Base-by-base conservation (phyloP, 2,329 filamentous ascomycete species). In the Stromatinia cepivora region DNA sequence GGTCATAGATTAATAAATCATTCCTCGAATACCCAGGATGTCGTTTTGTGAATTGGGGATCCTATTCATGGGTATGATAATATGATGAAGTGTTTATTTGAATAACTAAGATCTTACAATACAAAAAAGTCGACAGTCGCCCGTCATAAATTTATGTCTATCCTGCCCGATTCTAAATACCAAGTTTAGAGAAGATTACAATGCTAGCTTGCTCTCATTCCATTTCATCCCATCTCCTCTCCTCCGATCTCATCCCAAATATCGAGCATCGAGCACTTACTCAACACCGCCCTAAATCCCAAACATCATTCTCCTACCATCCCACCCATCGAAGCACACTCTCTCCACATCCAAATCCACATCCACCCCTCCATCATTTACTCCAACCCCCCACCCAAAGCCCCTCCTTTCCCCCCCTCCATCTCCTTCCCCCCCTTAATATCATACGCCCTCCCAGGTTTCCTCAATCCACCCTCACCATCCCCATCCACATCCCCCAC, bases 401-500 rank as follows among this genome's bases (percentile, higher is more conserved):
- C 22, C 6, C n/a, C 45, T 28, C 39, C 57, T 9, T 59, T 59
- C 9, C n/a, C 39, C 8, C 36, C n/a, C 39, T 59, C 57, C 57
- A 46, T 28, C 57, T 59, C 57, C 39, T 59, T 59, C 25, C 57
- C 57, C 39, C 15, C 39, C 45, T 45, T 45, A 11, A 45, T 45
- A 59, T 59, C 57, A 59, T 59, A 59, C 9, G 15, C 57, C 39
- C 20, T 59, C 15, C 57, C 39, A 8, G 57, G 57, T 31, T 31
- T 59, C 36, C 42, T 59, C 54, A 64, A 69, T 3, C 54, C 69
- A 7, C 70, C 71, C 22, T 63, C 3, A 81, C 83, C 31, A 78
- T 79, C 65, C 85, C 84, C 22, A 87, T 85, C 52, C 81, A 45
- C 28, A 20, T 34, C 20, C 20, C 50, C 34, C 6, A 52, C 34